These are phyloP conservation scores for Glonium stellatum DNA, from an alignment of 495 filamentous ascomycete genomes.

Conservation along the genomic window DNA sequence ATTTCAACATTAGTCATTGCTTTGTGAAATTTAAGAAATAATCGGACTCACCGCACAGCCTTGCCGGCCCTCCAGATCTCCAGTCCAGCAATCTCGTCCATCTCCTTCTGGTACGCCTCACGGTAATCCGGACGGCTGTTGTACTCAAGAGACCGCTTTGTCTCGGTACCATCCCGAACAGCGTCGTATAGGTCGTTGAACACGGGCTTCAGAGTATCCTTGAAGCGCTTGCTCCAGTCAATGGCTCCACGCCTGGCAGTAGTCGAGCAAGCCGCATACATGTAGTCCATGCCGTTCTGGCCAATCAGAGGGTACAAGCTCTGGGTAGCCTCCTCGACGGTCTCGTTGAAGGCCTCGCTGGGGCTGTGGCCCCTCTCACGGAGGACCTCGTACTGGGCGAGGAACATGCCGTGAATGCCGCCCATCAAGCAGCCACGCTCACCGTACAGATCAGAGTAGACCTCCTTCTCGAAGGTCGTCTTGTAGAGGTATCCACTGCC, in stretches of 20 bases:
- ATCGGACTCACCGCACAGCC: constrained; percentile 60
- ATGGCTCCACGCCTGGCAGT: constrained; percentile 97
- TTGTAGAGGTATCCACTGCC: constrained; percentile 98
- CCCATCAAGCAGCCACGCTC: constrained; percentile 99
- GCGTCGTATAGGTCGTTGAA: constrained; percentile 94
- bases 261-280: constrained; percentile 99
- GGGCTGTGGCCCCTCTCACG: constrained; percentile 95
- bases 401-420: constrained; percentile 99
- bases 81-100: constrained; percentile 89
- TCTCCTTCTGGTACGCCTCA: constrained; percentile 90
- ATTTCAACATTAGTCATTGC: constrained; percentile 35
- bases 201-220: constrained; percentile 92
- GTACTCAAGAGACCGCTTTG: constrained; percentile 86
- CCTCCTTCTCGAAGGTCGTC: constrained; percentile 99
- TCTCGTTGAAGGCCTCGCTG: constrained; percentile 99
- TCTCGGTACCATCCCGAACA: constrained; percentile 84
- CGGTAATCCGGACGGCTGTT: constrained; percentile 92
- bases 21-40: constrained; percentile 41
- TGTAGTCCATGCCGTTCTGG: constrained; percentile 98
- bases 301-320: constrained; percentile 95
- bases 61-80: constrained; percentile 99
- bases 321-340: constrained; percentile 98
- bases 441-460: constrained; percentile 98
- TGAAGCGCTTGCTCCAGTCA: constrained; percentile 94
- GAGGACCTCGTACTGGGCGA: constrained; percentile 99